A percentile compares a stretch with the other conserved stretches of the same genome.
phyloP scores from a whole-genome alignment of 177 flowering plant genomes.

The Tripterygium wilfordii region DNA sequence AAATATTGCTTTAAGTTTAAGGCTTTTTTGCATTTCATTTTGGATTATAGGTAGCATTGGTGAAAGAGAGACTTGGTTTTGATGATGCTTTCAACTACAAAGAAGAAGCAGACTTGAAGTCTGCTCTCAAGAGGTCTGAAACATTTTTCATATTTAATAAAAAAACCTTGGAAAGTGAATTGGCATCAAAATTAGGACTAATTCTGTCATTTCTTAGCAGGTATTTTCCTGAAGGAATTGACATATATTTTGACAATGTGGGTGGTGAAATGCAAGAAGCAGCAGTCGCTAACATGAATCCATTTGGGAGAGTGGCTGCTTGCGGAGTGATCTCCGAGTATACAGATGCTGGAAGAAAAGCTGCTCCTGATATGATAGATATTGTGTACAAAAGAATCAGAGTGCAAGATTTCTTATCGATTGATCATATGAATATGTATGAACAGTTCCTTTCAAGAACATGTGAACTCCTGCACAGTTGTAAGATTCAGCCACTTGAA shows the following conservation, averaged over 20 bases:
- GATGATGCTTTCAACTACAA: slow-evolving; percentile 4
- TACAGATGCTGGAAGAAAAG: too few species aligned
- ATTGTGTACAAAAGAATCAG: too few species aligned
- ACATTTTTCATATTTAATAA: too few species aligned
- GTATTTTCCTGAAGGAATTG: not conserved
- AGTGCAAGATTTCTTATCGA: too few species aligned
- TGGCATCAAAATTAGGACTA: not conserved
- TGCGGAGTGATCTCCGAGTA: not conserved
- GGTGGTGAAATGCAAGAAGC: not conserved
- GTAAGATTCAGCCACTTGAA: too few species aligned
- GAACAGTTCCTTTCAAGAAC: too few species aligned
- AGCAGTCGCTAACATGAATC: not conserved
- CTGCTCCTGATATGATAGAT: too few species aligned
- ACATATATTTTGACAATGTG: not conserved
- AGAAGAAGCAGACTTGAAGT: slow-evolving; percentile 1
- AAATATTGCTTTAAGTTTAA: not conserved
- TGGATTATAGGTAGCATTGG: not conserved
- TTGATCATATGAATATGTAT: too few species aligned
- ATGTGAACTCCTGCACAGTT: too few species aligned
- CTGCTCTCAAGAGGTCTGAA: slow-evolving; percentile 3
- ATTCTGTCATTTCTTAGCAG: not conserved
- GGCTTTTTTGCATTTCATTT: not conserved
- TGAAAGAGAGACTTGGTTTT: not conserved
- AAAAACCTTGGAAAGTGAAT: too few species aligned
- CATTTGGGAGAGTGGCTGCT: not conserved